Percentiles rank a stretch among this genome's conserved stretches.
These are phyloP conservation scores for Teunomyces lycoperdinae DNA, from an alignment of 805 yeast species.

Conservation along the genomic window DNA sequence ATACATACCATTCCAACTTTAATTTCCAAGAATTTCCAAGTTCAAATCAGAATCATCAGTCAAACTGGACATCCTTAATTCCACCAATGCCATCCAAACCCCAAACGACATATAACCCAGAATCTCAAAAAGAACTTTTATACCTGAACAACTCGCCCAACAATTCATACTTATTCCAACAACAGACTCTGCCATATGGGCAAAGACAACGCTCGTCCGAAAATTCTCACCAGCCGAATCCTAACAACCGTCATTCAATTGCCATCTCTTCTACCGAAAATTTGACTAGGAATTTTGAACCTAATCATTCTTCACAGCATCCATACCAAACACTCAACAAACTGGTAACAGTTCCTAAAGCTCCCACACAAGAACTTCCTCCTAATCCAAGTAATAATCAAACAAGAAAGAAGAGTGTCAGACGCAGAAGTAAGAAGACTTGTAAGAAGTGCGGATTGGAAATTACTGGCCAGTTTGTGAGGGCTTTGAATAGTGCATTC, in stretches of 20 bases:
- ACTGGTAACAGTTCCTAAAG: constrained; percentile 1
- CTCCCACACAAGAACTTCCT: constrained; percentile 7
- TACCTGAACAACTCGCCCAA: not conserved
- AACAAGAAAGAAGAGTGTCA: not conserved
- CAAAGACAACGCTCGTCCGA: not conserved
- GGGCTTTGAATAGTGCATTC: constrained; percentile 76
- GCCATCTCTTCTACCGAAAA: constrained; percentile 21
- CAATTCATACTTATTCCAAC: not conserved
- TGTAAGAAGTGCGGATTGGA: constrained; percentile 38
- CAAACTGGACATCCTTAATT: constrained; percentile 19
- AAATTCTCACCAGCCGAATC: not conserved
- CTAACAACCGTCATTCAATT: constrained; percentile 25
- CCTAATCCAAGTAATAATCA: constrained; percentile 1
- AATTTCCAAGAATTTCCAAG: not conserved
- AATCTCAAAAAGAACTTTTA: constrained; percentile 1
- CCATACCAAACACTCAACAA: not conserved
- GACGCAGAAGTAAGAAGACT: constrained; percentile 22
- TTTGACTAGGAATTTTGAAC: constrained; percentile 2
- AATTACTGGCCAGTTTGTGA: constrained; percentile 68
- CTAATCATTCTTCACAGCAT: not conserved
- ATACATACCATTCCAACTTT: constrained; percentile 1
- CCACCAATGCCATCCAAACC: constrained; percentile 33
- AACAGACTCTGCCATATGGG: not conserved
- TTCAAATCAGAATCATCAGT: constrained; percentile 3
- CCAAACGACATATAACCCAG: constrained; percentile 12